Base-by-base conservation (phyloP, 2,329 filamentous ascomycete species). In the Curvularia verruculosa region DNA sequence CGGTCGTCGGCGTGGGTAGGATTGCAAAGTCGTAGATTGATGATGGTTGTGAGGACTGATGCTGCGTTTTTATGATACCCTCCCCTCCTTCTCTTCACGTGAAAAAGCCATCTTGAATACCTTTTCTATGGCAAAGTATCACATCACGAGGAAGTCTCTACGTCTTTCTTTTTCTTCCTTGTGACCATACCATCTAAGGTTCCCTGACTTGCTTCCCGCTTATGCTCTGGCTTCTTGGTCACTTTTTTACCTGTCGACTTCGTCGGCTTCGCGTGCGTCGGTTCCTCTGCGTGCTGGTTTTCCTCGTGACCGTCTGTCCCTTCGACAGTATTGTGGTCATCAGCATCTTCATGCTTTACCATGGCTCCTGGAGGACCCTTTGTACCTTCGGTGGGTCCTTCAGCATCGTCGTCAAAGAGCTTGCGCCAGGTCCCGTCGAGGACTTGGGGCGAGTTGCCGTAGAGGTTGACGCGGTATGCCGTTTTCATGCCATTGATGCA, bases 1-100 rank as follows among this genome's bases (percentile, higher is more conserved):
- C 91, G 79, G 92, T 96, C 19, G 81, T 98, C 34, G 94, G 94
- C 3, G 85, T 96, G 56, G 95, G 95, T 9, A 87, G 87, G 69
- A 95, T 98, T 69, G 85, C 68, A 24, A 53, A 52, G 43, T 23
- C 54, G 9, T 56, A 56, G 29, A 6, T 24, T 7, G 79, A 71
- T 18, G 31, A 75, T 71, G 44, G 79, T 82, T 65, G 77, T 75
- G 3, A n/a, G 60, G 83, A 48, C 58, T 34, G 24, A 45, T 55
- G 46, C 23, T 47, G 48, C 23, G 36, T 52, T 47, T n/a, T 43
- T 43, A 34, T 53, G 49, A 56, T 56, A 56, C 54, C 54, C 53
- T 36, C 3, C 29, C 36, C n/a, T n/a, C n/a, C 49, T 41, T 31
- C 5, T 39, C 21, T 18, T 19, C 19, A 31, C 44, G 31, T 24